Percentiles rank a stretch among this genome's conserved stretches.
phyloP scores from a whole-genome alignment of 2,329 filamentous ascomycete genomes.

The Botryosphaeria dothidea region DNA sequence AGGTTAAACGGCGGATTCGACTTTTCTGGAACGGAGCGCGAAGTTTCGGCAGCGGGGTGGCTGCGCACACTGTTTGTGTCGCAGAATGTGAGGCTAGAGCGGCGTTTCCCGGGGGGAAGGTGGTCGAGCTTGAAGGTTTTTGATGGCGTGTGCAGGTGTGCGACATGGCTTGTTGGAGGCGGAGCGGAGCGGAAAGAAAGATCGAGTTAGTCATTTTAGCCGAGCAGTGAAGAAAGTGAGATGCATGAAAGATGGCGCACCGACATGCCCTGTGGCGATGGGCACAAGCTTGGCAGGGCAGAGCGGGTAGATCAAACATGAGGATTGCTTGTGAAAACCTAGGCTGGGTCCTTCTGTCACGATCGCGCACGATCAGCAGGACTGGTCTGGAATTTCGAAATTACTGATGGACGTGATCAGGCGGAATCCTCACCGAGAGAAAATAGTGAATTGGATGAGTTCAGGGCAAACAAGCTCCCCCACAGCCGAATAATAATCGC shows the following conservation, averaged over 20 bases:
- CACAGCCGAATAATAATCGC: not conserved
- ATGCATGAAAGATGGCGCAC: not conserved
- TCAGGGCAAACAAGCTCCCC: not conserved
- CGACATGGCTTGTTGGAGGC: not conserved
- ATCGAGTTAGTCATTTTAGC: not conserved
- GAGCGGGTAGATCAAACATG: not conserved
- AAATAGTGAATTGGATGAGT: not conserved
- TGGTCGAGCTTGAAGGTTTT: not conserved
- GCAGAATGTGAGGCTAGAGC: too few species aligned
- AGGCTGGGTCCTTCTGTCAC: not conserved
- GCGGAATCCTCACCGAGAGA: too few species aligned
- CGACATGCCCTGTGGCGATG: too few species aligned
- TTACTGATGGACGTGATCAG: not conserved
- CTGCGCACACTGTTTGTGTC: not conserved
- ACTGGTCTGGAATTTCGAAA: not conserved
- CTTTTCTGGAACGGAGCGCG: too few species aligned
- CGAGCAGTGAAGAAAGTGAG: not conserved
- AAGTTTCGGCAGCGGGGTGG: too few species aligned
- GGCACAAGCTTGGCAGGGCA: not conserved
- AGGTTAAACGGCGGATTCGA: too few species aligned
- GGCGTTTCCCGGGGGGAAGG: too few species aligned
- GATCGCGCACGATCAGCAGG: not conserved
- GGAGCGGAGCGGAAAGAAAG: not conserved
- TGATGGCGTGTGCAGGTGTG: not conserved
- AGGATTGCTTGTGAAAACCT: not conserved